Base-by-base conservation (phyloP, 2,329 filamentous ascomycete species). In the Claviceps pusilla region DNA sequence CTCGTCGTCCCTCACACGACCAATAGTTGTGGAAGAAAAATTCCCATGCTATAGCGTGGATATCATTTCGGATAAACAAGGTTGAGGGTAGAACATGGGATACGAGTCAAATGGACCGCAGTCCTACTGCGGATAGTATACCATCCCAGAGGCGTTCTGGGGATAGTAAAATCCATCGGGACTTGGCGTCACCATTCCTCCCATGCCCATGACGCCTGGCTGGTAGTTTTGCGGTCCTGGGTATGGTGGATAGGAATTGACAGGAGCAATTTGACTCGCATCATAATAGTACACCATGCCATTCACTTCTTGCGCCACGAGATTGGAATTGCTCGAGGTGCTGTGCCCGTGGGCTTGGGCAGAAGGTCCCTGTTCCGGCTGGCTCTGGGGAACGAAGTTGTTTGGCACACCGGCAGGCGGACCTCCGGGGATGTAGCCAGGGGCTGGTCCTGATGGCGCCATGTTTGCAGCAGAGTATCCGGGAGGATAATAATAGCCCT, bases 281-380 rank as follows among this genome's bases (percentile, higher is more conserved):
- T 95, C 87, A 63, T 89, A 90, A 66, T 95, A 98, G 68, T 95
- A 97, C 0, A 95, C 89, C 79, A 94, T 97, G 57, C 93, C 93
- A 61, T 95, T 95, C 59, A 84, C 83, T 71, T 97, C 91, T 67
- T 96, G 90, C 0, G 89, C 88, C 50, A 85, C 78, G 46, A 82
- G 67, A 58, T 74, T 78, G 19, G 73, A 63, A 35, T 65, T 63
- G 35, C 60, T 48, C n/a, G 61, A 52, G 6, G 64, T 55, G 11
- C 58, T 56, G 46, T 63, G 63, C n/a, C 58, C 59, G 39, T 59
- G 60, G 33, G 64, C 59, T 50, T 71, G 69, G n/a, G 66, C 61
- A 33, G 55, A 59, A 46, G 52, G 64, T 50, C 52, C 65, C 57
- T 58, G 76, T 65, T 61, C 66, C 24, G 59, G 61, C 55, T 74